These are phyloP conservation scores for Penicillium nucicola DNA, from an alignment of 495 filamentous ascomycete species.

Conservation along the genomic window DNA sequence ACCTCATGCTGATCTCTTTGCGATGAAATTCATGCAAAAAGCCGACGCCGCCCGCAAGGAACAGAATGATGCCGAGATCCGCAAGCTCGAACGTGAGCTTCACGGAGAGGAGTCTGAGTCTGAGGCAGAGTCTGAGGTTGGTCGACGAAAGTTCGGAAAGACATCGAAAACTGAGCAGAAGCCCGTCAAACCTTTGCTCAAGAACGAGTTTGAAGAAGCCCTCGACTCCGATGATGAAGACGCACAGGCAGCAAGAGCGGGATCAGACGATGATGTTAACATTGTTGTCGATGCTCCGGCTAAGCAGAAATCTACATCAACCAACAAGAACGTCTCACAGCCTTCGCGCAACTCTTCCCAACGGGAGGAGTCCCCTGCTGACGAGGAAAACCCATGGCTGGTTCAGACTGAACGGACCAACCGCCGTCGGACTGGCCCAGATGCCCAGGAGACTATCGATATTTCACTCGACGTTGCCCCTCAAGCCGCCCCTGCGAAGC, in stretches of 20 bases:
- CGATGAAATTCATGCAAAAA: slow-evolving; percentile 90
- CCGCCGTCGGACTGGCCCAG: slow-evolving; percentile 28
- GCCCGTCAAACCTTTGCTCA: slow-evolving; percentile 21
- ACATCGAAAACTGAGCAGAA: slow-evolving; percentile 28
- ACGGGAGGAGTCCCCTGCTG: slow-evolving; percentile 16
- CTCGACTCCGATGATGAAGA: slow-evolving; percentile 53
- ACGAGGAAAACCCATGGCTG: slow-evolving; percentile 51
- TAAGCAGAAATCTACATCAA: slow-evolving; percentile 20
- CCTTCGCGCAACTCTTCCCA: slow-evolving; percentile 15
- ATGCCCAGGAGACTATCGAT: slow-evolving; percentile 36
- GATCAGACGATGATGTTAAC: slow-evolving; percentile 24
- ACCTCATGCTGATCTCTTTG: slow-evolving; percentile 53
- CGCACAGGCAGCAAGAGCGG: slow-evolving; percentile 6
- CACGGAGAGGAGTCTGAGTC: slow-evolving; percentile 53
- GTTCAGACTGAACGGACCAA: slow-evolving; percentile 40
- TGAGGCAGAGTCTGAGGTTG: slow-evolving; percentile 54
- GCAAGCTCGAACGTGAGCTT: slow-evolving; percentile 70
- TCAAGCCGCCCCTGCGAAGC: slow-evolving; percentile 6
- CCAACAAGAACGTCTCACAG: slow-evolving; percentile 16
- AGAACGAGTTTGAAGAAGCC: slow-evolving; percentile 61
- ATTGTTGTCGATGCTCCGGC: slow-evolving; percentile 17
- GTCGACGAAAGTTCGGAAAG: slow-evolving; percentile 65
- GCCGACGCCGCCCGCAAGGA: slow-evolving; percentile 74
- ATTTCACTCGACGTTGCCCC: slow-evolving; percentile 34
- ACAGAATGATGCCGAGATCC: slow-evolving; percentile 78